Evolutionary conservation across 768 basidiomycete species (phyloP).

Genomic region (Podaxis sp.): DNA sequence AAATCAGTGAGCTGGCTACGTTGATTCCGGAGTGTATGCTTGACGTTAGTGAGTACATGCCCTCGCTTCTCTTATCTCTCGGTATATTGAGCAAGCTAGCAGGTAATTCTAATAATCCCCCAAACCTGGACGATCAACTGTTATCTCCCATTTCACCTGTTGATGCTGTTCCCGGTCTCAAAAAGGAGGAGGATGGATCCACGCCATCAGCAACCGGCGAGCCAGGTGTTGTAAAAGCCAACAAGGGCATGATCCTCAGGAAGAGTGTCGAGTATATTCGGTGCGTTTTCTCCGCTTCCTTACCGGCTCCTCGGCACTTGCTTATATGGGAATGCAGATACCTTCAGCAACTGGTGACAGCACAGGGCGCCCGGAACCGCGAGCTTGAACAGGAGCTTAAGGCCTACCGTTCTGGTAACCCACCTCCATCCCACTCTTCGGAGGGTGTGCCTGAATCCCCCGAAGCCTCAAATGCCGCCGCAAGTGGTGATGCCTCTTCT

Average conservation of each 20-base stretch:
- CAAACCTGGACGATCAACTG: constrained; percentile 7
- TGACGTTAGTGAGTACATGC: constrained; percentile 35
- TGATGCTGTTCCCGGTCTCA: constrained; percentile 12
- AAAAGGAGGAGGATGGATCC: constrained; percentile 20
- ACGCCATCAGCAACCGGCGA: constrained; percentile 18
- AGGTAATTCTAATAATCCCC: background rate
- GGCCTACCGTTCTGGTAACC: constrained; percentile 32
- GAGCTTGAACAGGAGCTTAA: constrained; percentile 76
- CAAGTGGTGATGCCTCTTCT: background rate
- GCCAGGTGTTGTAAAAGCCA: constrained; percentile 67
- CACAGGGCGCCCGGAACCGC: constrained; percentile 74
- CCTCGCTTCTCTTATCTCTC: background rate
- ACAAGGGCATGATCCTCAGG: constrained; percentile 91
- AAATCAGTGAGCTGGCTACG: constrained; percentile 86
- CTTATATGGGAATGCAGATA: constrained; percentile 42
- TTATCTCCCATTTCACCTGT: constrained; percentile 6
- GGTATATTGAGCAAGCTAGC: background rate
- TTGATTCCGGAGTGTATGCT: constrained; percentile 86
- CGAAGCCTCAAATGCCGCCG: background rate
- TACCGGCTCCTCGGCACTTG: background rate
- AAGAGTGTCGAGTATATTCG: constrained; percentile 78
- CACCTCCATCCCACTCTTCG: constrained; percentile 8
- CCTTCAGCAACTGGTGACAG: constrained; percentile 81
- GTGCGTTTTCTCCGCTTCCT: constrained; percentile 21
- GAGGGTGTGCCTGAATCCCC: constrained; percentile 4